Evolutionary conservation across 495 filamentous ascomycete species (phyloP).

Genomic region (Penicillium samsonianum): DNA sequence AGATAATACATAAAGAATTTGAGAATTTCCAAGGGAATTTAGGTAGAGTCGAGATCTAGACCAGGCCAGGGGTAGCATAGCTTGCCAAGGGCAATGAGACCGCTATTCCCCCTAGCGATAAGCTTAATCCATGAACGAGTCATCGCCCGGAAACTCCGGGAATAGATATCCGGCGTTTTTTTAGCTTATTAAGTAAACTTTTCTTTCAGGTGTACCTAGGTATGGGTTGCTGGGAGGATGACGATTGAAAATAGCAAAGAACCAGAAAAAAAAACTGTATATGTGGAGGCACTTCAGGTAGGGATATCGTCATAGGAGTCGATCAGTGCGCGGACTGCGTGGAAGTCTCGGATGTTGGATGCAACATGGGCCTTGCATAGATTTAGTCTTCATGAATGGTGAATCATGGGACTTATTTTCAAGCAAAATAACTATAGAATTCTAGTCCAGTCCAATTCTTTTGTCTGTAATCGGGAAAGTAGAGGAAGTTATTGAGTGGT

Average conservation of each 20-base stretch:
- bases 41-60: neutral
- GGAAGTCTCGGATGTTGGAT: conserved; percentile 15
- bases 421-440: neutral
- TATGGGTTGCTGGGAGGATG: neutral
- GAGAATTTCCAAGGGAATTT: neutral
- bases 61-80: conserved; percentile 3
- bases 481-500: neutral
- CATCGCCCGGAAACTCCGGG: neutral
- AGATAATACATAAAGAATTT: neutral
- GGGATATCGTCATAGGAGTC: conserved; percentile 12
- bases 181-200: neutral
- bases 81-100: neutral
- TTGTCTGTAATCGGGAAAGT: neutral
- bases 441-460: neutral
- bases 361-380: conserved; percentile 12
- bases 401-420: conserved; percentile 1
- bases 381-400: conserved; percentile 7
- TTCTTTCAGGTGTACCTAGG: neutral
- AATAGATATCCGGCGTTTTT: neutral
- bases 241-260: neutral
- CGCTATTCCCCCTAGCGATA: conserved; percentile 1
- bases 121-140: conserved; percentile 18
- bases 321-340: conserved; percentile 5
- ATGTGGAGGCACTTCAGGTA: neutral
- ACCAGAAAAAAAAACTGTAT: neutral